Conservation (phyloP, 2,329 filamentous ascomycete species). For the Orbilia blumenaviensis region DNA sequence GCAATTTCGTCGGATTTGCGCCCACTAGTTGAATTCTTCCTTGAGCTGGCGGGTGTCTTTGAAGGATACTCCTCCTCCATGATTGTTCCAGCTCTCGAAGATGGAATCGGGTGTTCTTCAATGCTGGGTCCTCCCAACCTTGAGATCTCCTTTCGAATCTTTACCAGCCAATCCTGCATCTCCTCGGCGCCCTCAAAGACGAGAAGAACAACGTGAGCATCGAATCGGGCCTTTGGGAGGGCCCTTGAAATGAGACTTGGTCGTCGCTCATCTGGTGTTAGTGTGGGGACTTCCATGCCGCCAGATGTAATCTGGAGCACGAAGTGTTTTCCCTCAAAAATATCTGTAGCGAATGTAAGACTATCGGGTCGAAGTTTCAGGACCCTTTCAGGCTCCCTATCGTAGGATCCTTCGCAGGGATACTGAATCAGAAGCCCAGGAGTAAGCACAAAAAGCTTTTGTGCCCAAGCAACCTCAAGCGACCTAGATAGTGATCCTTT, state of each 20-base stretch:
- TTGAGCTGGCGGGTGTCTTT: conserved; percentile 43
- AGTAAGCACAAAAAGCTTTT: conserved; percentile 42
- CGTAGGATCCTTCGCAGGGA: conserved; percentile 44
- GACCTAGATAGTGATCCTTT: conserved; percentile 42
- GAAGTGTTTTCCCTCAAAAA: conserved; percentile 52
- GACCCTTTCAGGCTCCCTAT: conserved; percentile 47
- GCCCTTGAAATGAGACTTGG: conserved; percentile 42
- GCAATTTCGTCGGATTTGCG: conserved; percentile 51
- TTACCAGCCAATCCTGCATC: conserved; percentile 51
- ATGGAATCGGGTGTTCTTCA: conserved; percentile 34
- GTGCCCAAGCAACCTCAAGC: conserved; percentile 35
- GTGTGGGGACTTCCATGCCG: conserved; percentile 25
- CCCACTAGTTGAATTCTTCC: conserved; percentile 36
- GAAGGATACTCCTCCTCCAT: conserved; percentile 35
- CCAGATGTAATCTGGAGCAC: conserved; percentile 46
- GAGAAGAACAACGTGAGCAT: conserved; percentile 42
- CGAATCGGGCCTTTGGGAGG: conserved; percentile 38
- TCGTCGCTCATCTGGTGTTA: conserved; percentile 44
- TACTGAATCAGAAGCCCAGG: conserved; percentile 45
- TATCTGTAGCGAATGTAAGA: conserved; percentile 40
- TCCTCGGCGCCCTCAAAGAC: conserved; percentile 52
- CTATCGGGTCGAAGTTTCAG: conserved; percentile 44
- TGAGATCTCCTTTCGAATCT: conserved; percentile 47
- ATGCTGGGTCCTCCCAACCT: conserved; percentile 33
- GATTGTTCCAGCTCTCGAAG: conserved; percentile 38